These are phyloP conservation scores for Ophiocordyceps polyrhachis-furcata DNA, from an alignment of 2,329 filamentous ascomycete genomes.

Conservation along the genomic window DNA sequence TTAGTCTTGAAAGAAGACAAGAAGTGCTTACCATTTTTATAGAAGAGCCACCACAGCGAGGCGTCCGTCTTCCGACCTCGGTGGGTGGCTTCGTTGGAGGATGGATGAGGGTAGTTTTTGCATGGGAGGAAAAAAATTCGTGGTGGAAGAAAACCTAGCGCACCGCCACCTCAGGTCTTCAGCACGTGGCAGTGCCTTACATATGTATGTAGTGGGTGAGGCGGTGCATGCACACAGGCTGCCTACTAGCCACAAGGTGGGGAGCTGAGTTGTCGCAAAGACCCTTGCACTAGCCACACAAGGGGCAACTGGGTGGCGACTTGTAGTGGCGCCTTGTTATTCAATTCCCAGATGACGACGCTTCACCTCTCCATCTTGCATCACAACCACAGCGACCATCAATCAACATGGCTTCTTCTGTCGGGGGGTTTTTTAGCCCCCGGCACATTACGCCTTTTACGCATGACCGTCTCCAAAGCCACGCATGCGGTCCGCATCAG, in stretches of 20 bases:
- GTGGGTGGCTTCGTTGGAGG: background rate
- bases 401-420: conserved; percentile 31
- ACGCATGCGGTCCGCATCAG: conserved; percentile 32
- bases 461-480: conserved; percentile 30
- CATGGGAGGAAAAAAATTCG: too few species aligned
- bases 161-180: too few species aligned
- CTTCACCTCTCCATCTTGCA: background rate
- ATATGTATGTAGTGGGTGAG: too few species aligned
- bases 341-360: background rate
- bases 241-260: background rate
- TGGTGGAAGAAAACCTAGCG: too few species aligned
- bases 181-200: too few species aligned
- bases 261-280: background rate
- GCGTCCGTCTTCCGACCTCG: background rate
- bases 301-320: background rate
- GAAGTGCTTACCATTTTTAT: background rate
- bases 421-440: conserved; percentile 40
- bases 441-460: conserved; percentile 33
- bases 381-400: background rate
- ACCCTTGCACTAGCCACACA: background rate
- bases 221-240: background rate
- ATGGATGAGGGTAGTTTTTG: too few species aligned
- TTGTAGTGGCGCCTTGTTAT: background rate
- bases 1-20: background rate
- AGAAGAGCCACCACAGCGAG: background rate